Base-by-base conservation (phyloP, 371 early-diverging fungal genomes). In the Mortierella sp. region DNA sequence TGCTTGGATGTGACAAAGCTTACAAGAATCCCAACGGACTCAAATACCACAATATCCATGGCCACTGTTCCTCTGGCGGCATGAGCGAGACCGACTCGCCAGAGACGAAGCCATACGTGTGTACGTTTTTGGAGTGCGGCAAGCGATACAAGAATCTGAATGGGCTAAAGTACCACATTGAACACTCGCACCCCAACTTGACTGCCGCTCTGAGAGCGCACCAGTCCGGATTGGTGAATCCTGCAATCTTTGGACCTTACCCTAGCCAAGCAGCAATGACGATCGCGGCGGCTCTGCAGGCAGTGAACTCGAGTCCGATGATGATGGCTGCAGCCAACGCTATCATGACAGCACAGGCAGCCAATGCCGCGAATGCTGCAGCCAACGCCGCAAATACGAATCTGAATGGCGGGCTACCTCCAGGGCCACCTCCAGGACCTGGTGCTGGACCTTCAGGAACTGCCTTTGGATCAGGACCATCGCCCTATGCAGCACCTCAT, bases 11-110 rank as follows among this genome's bases (percentile, higher is more conserved):
- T 76, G 91, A 89, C 48, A 97, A 95, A 78, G 82, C 90, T 7
- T 97, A 97, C 84, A 95, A 96, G 78, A 97, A 97, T 80, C 87
- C 93, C 23, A 97, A 96, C 71, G 98, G 97, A 17, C 84, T 97
- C 61, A 93, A 95, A 68, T 95, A 96, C 79, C 95, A 94, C 82
- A 84, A 89, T 43, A 69, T 86, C 31, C 92, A 92, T 64, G 90
- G 89, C 9, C 94, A 95, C 68, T 88, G 87, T 23, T 69, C 73
- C 51, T 52, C 44, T 39, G 42, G 48, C 1, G 83, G 80, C 28
- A 73, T 72, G 37, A 48, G 61, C n/a, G 75, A 85, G 24, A 70
- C 79, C 9, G 80, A 80, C 28, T 79, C 64, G 5, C 73, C 60
- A 50, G 67, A 73, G 15, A 68, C 83, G 32, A 95, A 93, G 66